Base-by-base conservation (phyloP, 805 yeast genomes). In the Metschnikowia borealis region DNA sequence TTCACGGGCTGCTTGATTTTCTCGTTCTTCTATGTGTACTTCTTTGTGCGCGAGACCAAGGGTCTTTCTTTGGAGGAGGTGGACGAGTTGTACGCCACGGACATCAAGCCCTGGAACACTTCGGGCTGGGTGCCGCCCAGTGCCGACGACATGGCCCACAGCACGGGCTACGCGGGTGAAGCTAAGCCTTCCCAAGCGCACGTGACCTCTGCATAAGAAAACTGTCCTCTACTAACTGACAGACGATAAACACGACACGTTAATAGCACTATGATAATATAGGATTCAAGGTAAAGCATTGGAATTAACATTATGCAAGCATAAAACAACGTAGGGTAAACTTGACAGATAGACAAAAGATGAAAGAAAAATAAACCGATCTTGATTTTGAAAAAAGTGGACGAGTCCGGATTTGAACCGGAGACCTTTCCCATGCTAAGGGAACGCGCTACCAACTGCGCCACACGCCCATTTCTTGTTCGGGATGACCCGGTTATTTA, bases 51-150 rank as follows among this genome's bases (percentile, higher is more conserved):
- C 60, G 92, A 87, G 70, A 89, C 96, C 49, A 83, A 81, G 72
- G 95, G 95, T 52, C 78, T 87, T 61, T 78, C 87, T 41, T 78
- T 89, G 65, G 96, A 88, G 71, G 90, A 88, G 69, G 88, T 88
- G 55, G 90, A 87, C 65, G 83, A 79, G 62, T 71, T 84, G 75
- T 85, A 82, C 59, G 75, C 75, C 35, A 67, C 69, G 47, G 65
- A 62, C 48, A 50, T 70, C 39, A 51, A 56, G 18, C 71, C 78
- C 34, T 70, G 75, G 75, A 65, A 71, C 56, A 67, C 85, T 14
- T 46, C 73, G 23, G 59, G 59, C 50, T 84, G 81, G 82, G 73
- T 71, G 47, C 85, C 86, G 58, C 73, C 81, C 32, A 50, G 67
- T 32, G 51, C 57, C 17, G 71, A 68, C 15, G 54, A 52, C 38